These are phyloP conservation scores for Oryza brachyantha DNA, from an alignment of 176 grass and related monocot species.

Conservation along the genomic window DNA sequence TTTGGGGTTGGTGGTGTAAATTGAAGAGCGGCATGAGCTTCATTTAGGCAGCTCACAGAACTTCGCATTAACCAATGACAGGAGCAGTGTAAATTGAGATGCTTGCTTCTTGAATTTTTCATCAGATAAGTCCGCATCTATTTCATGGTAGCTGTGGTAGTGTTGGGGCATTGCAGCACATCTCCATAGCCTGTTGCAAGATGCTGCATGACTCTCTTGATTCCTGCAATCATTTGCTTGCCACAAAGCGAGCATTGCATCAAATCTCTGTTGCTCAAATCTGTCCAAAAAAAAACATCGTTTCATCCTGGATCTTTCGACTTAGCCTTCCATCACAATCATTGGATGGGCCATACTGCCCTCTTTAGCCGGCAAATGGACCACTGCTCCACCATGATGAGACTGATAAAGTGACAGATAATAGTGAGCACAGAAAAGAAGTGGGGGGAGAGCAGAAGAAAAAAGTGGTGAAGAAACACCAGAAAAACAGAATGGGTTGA, in stretches of 20 bases:
- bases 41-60: not conserved
- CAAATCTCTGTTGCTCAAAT: not conserved
- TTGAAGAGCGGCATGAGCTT: not conserved
- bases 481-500: not conserved
- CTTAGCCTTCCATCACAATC: not conserved
- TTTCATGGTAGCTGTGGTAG: not conserved
- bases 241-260: not conserved
- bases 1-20: not conserved
- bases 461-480: not conserved
- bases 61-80: not conserved
- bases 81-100: not conserved
- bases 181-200: not conserved
- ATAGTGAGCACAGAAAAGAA: not conserved
- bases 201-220: not conserved
- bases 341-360: not conserved
- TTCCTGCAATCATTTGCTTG: not conserved
- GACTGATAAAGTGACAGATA: not conserved
- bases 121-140: not conserved
- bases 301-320: not conserved
- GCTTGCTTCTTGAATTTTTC: not conserved
- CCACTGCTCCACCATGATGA: not conserved
- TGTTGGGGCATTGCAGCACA: not conserved
- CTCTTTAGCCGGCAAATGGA: not conserved
- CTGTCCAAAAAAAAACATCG: not conserved
- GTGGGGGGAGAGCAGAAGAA: not conserved